These are phyloP conservation scores for Monosporozyma servazzii DNA, from an alignment of 805 yeast genomes.

Conservation along the genomic window DNA sequence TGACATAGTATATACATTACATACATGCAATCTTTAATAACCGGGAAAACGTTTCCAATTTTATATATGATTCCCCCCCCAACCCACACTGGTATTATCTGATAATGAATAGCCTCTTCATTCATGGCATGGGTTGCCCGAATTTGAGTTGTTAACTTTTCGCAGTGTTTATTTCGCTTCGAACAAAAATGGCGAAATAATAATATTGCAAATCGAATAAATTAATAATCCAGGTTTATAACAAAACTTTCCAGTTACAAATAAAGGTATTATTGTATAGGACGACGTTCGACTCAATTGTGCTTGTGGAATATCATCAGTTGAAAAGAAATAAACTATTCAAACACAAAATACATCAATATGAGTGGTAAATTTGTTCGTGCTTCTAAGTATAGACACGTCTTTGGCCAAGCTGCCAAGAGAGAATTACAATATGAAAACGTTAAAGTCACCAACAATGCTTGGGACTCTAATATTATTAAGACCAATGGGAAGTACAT, in stretches of 20 bases:
- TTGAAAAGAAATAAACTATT: not conserved
- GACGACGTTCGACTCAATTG: not conserved
- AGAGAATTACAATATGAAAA: constrained; percentile 38
- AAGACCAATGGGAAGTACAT: constrained; percentile 80
- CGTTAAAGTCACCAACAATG: constrained; percentile 72
- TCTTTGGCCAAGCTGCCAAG: constrained; percentile 78
- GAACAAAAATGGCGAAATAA: too few relatives aligned
- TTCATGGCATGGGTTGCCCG: too few relatives aligned
- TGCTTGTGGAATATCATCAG: not conserved
- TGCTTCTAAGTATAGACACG: constrained; percentile 95
- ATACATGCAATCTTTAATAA: not conserved
- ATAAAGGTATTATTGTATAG: too few relatives aligned
- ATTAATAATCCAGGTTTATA: too few relatives aligned
- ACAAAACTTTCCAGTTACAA: too few relatives aligned
- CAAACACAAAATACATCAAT: not conserved
- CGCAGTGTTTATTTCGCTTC: too few relatives aligned
- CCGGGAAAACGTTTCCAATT: too few relatives aligned
- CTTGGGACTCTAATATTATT: constrained; percentile 91
- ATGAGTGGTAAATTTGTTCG: constrained; percentile 81
- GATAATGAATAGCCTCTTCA: too few relatives aligned
- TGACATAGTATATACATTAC: not conserved
- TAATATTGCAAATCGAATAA: too few relatives aligned
- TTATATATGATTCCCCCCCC: too few relatives aligned
- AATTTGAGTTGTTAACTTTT: not conserved
- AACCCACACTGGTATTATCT: too few relatives aligned